Percentiles rank a stretch among this genome's conserved stretches.
Evolutionary conservation across 2,329 filamentous ascomycete species (phyloP).

Genomic region (Colletotrichum liriopes): DNA sequence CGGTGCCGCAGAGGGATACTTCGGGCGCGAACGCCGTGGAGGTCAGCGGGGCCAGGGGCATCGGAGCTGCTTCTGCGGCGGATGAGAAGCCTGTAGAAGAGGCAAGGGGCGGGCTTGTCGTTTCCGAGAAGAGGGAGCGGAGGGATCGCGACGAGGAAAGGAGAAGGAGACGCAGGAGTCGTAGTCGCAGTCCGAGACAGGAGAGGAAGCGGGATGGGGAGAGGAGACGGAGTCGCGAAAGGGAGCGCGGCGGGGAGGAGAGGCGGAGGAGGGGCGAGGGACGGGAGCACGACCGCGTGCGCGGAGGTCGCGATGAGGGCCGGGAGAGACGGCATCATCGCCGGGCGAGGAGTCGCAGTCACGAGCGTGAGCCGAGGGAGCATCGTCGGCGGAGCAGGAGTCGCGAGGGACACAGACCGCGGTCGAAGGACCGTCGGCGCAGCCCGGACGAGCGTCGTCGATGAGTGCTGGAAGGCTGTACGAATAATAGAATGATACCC

Average conservation of each 20-base stretch:
- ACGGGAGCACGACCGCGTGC: slow-evolving; percentile 20
- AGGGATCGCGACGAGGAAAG: slow-evolving; percentile 50
- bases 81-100: slow-evolving; percentile 46
- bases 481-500: slow-evolving; percentile 9
- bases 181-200: slow-evolving; percentile 49
- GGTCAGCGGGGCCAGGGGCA: slow-evolving; percentile 61
- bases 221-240: slow-evolving; percentile 42
- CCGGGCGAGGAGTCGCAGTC: slow-evolving; percentile 28
- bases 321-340: slow-evolving; percentile 37
- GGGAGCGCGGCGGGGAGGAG: slow-evolving; percentile 27
- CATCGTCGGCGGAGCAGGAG: slow-evolving; percentile 38
- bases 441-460: slow-evolving; percentile 31
- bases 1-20: slow-evolving; percentile 73
- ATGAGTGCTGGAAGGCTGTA: not conserved
- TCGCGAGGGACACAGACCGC: slow-evolving; percentile 25
- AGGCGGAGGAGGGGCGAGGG: slow-evolving; percentile 26
- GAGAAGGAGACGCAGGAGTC: slow-evolving; percentile 54
- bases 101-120: slow-evolving; percentile 39
- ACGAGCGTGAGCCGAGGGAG: slow-evolving; percentile 29
- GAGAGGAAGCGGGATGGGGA: slow-evolving; percentile 49
- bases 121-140: slow-evolving; percentile 45
- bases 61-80: slow-evolving; percentile 48
- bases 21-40: slow-evolving; percentile 80
- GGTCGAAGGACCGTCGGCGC: slow-evolving; percentile 31
- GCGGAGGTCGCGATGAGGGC: slow-evolving; percentile 28